Evolutionary conservation across 1,139 yeast species (phyloP).

Genomic region (Sugiyamaella xylanicola): DNA sequence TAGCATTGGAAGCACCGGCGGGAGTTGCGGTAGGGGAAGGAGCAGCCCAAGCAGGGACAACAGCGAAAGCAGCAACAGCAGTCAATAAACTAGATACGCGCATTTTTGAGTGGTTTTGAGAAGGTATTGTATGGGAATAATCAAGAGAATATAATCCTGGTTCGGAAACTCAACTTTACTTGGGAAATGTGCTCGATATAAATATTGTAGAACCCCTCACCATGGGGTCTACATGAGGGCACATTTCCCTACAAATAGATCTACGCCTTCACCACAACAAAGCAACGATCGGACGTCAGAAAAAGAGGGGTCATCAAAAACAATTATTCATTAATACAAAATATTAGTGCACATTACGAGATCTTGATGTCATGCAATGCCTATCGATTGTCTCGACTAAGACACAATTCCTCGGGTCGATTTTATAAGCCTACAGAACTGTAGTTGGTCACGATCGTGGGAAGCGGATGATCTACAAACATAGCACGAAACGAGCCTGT

Average conservation of each 20-base stretch:
- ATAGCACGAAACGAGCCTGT: neutral
- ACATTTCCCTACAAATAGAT: neutral
- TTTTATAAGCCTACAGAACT: neutral
- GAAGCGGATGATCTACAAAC: neutral
- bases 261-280: slow-evolving; percentile 1
- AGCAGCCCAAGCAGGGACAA: slow-evolving; percentile 12
- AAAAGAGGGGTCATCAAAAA: neutral
- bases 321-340: neutral
- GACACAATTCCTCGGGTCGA: neutral
- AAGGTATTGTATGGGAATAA: neutral
- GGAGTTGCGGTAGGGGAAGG: slow-evolving; percentile 15
- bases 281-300: slow-evolving; percentile 1
- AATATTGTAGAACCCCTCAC: neutral
- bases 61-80: slow-evolving; percentile 9
- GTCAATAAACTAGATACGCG: slow-evolving; percentile 5
- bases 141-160: too few relatives aligned
- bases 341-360: neutral
- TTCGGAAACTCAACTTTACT: too few relatives aligned
- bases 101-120: slow-evolving; percentile 6
- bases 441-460: neutral
- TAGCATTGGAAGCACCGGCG: slow-evolving; percentile 12
- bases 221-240: neutral
- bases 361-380: neutral
- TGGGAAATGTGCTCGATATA: neutral
- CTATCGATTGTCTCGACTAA: neutral